These are phyloP conservation scores for Lenwebbia sp. DNA, from an alignment of 345 rosid species.

Conservation along the genomic window DNA sequence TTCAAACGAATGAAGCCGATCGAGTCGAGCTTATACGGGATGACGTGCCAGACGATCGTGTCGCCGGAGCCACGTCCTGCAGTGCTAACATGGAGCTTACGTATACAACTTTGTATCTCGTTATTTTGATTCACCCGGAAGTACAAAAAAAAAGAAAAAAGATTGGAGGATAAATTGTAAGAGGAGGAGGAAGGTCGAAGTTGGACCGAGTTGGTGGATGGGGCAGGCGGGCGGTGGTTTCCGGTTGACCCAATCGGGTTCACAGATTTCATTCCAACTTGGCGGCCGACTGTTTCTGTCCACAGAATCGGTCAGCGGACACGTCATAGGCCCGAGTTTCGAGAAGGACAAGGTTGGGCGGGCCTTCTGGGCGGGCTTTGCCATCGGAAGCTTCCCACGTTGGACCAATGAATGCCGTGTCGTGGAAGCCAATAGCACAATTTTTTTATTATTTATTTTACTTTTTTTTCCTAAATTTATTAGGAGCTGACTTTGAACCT, in stretches of 20 bases:
- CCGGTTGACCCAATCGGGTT: neutral
- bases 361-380: no score
- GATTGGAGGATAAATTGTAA: neutral
- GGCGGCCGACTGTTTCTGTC: neutral
- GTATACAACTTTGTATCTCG: no score
- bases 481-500: neutral
- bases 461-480: neutral
- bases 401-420: neutral
- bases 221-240: neutral
- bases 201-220: neutral
- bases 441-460: neutral
- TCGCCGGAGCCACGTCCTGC: no score
- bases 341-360: neutral
- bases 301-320: no score
- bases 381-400: neutral
- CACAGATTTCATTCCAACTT: neutral
- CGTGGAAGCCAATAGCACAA: neutral
- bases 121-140: no score
- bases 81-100: no score
- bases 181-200: neutral
- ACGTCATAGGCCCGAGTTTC: neutral
- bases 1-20: fast-evolving
- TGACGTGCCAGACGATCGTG: no score
- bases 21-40: fast-evolving
- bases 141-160: no score